Conservation (phyloP, 306 rosid species). For the Vigna unguiculata region DNA sequence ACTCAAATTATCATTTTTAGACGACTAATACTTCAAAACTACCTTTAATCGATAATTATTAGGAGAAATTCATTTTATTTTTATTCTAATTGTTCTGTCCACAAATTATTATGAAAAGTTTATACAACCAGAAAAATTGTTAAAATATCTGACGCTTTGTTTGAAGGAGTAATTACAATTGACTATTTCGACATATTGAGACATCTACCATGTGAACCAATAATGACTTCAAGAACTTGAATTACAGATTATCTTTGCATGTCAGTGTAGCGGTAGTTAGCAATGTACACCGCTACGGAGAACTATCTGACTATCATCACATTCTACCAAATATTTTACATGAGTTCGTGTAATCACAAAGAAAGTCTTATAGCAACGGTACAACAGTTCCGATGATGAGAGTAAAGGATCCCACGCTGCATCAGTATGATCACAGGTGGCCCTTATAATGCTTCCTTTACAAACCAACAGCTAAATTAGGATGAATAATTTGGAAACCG, state of each 20-base stretch:
- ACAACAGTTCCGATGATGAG: conserved; percentile 35
- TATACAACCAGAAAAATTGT: no score
- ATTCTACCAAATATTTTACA: conserved; percentile 76
- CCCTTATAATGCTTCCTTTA: conserved; percentile 41
- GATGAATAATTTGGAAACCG: conserved; percentile 31
- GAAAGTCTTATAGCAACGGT: conserved; percentile 22
- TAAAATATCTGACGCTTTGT: not conserved
- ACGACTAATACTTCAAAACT: not conserved
- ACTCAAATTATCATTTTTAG: not conserved
- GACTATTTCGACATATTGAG: not conserved
- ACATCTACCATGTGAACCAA: conserved; percentile 36
- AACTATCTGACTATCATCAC: conserved; percentile 58
- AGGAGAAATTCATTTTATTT: no score
- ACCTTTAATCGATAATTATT: not conserved
- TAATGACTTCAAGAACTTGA: conserved; percentile 52
- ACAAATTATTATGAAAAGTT: no score
- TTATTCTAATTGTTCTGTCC: no score
- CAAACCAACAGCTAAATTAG: conserved; percentile 35
- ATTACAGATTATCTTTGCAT: conserved; percentile 55
- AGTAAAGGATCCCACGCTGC: conserved; percentile 42
- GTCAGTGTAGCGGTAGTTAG: conserved; percentile 63
- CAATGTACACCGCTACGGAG: conserved; percentile 70
- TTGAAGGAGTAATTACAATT: not conserved
- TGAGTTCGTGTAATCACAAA: conserved; percentile 40
- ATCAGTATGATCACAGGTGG: conserved; percentile 35